A percentile compares a stretch with the other conserved stretches of the same genome.
These are phyloP conservation scores for Coelastrella sp. DNA, from an alignment of 139 green algal species.

Conservation along the genomic window DNA sequence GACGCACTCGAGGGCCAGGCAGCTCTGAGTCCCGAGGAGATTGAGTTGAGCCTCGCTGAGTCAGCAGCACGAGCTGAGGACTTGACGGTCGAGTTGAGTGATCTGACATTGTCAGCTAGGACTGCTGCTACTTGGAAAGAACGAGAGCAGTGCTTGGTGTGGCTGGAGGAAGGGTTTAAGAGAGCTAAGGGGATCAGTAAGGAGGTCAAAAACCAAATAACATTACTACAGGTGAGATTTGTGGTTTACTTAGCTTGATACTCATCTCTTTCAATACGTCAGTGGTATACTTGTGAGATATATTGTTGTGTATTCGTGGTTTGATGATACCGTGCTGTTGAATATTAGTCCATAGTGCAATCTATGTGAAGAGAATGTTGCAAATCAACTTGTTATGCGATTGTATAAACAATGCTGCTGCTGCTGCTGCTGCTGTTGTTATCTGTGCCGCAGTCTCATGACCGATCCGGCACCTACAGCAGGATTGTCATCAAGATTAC, in stretches of 20 bases:
- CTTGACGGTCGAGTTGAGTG: neutral
- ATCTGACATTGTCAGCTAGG: neutral
- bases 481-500: neutral
- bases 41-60: neutral
- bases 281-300: too few species aligned
- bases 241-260: too few species aligned
- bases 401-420: too few species aligned
- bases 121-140: neutral
- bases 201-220: slow-evolving; percentile 22
- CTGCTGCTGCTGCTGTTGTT: neutral
- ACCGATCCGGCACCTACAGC: slow-evolving; percentile 1
- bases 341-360: too few species aligned
- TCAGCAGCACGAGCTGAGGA: slow-evolving; percentile 1
- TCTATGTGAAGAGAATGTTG: too few species aligned
- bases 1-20: slow-evolving; percentile 30
- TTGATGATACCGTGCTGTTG: too few species aligned
- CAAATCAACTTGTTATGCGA: too few species aligned
- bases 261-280: too few species aligned
- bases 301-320: too few species aligned
- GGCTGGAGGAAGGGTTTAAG: slow-evolving; percentile 15
- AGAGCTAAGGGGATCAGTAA: slow-evolving; percentile 16
- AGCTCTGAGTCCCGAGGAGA: neutral
- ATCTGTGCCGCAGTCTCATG: slow-evolving; percentile 22
- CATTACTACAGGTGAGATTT: neutral
- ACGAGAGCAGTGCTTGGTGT: slow-evolving; percentile 12